Base-by-base conservation (phyloP, 305 asterid species). In the Ajuga reptans region DNA sequence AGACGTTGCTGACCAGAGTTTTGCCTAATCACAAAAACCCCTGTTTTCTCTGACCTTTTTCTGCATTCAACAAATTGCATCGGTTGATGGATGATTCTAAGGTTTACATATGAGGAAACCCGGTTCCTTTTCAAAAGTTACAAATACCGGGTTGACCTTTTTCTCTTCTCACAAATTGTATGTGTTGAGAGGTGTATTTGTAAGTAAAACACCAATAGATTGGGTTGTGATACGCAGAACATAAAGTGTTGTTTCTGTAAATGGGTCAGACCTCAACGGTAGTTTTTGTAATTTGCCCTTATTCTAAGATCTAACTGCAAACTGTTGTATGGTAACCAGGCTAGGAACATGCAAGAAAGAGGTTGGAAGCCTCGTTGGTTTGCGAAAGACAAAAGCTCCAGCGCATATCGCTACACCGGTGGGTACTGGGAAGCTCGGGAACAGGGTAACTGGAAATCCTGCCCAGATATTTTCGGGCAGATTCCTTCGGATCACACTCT, bases 371-470 rank as follows among this genome's bases (percentile, higher is more conserved):
- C 97, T 0, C 85, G 78, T 67, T 92, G 97, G 97, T 90, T 90
- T 72, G 82, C 81, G 4, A 88, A 82, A 76, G 96, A 87, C 34
- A 81, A 83, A 72, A 85, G 74, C n/a, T 66, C 84, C 0, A 83
- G 78, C 62, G 59, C 84, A 9, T 88, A 90, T 72, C 84, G 84
- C 27, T 90, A 80, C 56, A 9, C 64, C 12, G 97, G 98, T 60
- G 97, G 97, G 64, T 92, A 92, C 39, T 92, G 98, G 98, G 97
- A 92, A 72, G 93, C 98, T 24, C 83, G 97, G 80, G 94, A 92
- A 68, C 55, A 65, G 66, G 80, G 88, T 37, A 80, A 82, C 53
- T 92, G 98, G 98, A 95, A 87, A 37, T 82, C 83, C 4, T 92
- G 98, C 75, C 97, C 96, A 0, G 91, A 90, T 83, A 92, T 90